Conservation (phyloP, 2,329 filamentous ascomycete genomes). For the Fusarium metavorans region DNA sequence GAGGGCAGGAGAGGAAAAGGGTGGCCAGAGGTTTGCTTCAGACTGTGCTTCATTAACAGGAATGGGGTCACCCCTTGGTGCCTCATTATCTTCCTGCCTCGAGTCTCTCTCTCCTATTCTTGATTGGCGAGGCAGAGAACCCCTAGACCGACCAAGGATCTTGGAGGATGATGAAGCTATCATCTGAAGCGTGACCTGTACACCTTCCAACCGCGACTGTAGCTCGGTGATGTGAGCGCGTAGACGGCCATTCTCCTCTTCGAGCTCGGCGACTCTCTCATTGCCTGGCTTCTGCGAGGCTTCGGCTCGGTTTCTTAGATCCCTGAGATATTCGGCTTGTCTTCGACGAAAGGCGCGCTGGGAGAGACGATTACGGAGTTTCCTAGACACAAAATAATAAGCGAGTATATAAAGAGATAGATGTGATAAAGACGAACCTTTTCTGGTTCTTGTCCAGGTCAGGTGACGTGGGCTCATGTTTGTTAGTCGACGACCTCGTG, state of each 20-base stretch:
- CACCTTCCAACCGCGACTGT: background rate
- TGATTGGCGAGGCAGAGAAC: background rate
- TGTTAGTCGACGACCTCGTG: background rate
- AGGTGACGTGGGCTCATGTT: background rate
- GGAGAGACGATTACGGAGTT: background rate
- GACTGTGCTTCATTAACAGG: background rate
- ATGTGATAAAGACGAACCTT: background rate
- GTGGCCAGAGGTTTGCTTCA: background rate
- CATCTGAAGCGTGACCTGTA: background rate
- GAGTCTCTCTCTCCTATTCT: background rate
- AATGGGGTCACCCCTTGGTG: background rate
- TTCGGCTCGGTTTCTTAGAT: background rate
- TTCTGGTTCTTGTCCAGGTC: background rate
- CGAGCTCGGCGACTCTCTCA: background rate
- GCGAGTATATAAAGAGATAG: background rate
- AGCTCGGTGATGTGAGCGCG: background rate
- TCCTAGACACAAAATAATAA: background rate
- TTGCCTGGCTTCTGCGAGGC: background rate
- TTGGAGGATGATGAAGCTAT: background rate
- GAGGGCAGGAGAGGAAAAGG: background rate
- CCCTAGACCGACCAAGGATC: background rate
- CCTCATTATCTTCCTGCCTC: background rate
- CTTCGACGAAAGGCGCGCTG: background rate
- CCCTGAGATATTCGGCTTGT: slow-evolving; percentile 1
- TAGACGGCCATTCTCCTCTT: background rate